phyloP scores from a whole-genome alignment of 345 rosid species.

The Eucalyptus cloeziana region DNA sequence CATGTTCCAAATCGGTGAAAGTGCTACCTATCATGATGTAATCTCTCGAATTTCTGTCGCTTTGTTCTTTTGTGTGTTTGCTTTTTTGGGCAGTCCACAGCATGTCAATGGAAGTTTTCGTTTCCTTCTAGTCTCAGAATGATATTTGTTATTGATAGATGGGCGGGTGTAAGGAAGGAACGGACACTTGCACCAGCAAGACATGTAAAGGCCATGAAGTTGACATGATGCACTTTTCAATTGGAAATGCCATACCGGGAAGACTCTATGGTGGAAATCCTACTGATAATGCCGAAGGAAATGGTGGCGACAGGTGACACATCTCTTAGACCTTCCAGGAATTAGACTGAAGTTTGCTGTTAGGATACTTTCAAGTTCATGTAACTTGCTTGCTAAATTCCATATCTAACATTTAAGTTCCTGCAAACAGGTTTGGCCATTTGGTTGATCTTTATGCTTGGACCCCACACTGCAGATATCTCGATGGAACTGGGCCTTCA shows the following conservation, averaged over 20 bases:
- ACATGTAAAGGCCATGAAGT: constrained; percentile 95
- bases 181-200: constrained; percentile 65
- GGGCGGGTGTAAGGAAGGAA: constrained; percentile 86
- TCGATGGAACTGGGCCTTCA: constrained; percentile 87
- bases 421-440: constrained; percentile 67
- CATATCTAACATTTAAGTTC: background rate
- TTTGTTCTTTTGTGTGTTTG: background rate
- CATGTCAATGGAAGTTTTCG: background rate
- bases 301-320: constrained; percentile 86
- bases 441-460: constrained; percentile 78
- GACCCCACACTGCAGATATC: constrained; percentile 92
- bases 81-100: background rate
- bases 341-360: background rate
- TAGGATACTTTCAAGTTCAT: background rate
- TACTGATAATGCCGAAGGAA: constrained; percentile 59
- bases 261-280: constrained; percentile 89
- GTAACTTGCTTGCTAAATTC: background rate
- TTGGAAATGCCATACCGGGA: constrained; percentile 95
- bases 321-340: background rate
- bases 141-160: constrained; percentile 25
- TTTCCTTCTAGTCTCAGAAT: background rate
- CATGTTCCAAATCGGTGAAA: constrained; percentile 86
- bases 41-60: constrained; percentile 1
- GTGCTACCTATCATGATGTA: constrained; percentile 82
- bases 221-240: constrained; percentile 95